Conservation (phyloP, 805 yeast genomes). For the Ogataea paraovalis region DNA sequence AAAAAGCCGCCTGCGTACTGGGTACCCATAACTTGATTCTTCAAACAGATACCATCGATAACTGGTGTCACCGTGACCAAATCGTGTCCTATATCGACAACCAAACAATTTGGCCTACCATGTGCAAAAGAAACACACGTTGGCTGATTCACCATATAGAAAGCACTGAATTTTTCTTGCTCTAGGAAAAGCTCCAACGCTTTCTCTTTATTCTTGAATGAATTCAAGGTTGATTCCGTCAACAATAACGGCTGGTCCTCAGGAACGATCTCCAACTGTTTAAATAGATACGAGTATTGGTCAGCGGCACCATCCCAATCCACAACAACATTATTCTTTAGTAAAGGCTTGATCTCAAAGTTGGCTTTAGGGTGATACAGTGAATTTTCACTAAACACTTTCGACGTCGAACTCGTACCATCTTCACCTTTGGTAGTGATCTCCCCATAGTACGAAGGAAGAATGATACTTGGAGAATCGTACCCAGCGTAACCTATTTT, state of each 20-base stretch:
- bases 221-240: constrained; percentile 87
- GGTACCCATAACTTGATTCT: constrained; percentile 67
- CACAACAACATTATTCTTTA: constrained; percentile 55
- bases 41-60: constrained; percentile 73
- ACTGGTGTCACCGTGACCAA: constrained; percentile 74
- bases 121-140: constrained; percentile 85
- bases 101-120: constrained; percentile 82
- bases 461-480: constrained; percentile 72
- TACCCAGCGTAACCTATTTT: constrained; percentile 92
- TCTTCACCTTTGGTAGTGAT: constrained; percentile 9
- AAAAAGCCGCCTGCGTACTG: constrained; percentile 70
- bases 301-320: constrained; percentile 88
- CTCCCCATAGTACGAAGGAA: constrained; percentile 66
- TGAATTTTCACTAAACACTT: constrained; percentile 30
- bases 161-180: constrained; percentile 68
- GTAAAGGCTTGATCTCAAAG: constrained; percentile 51
- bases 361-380: constrained; percentile 44
- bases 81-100: constrained; percentile 84
- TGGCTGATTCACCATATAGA: constrained; percentile 78
- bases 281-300: constrained; percentile 64
- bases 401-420: constrained; percentile 10
- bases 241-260: constrained; percentile 70
- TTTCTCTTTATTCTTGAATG: constrained; percentile 58
- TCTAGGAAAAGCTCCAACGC: constrained; percentile 73
- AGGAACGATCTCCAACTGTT: constrained; percentile 48